A percentile compares a stretch with the other conserved stretches of the same genome.
These are phyloP conservation scores for Trichoderma sp. DNA, from an alignment of 2,329 filamentous ascomycete species.

Conservation along the genomic window DNA sequence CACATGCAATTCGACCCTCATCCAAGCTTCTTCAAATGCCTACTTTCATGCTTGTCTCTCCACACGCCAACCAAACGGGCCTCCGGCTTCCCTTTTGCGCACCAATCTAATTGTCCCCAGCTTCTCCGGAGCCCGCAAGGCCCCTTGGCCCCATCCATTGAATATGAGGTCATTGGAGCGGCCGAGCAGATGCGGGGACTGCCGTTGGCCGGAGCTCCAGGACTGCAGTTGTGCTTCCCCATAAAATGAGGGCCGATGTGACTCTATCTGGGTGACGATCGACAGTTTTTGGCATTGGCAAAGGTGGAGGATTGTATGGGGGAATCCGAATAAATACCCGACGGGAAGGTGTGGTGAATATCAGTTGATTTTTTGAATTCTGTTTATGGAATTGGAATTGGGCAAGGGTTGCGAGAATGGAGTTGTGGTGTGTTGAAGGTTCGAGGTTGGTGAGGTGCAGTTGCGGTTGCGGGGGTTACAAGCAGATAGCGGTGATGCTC, in stretches of 20 bases:
- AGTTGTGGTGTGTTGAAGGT: neutral
- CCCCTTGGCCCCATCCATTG: neutral
- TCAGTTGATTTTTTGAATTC: neutral
- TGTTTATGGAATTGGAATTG: neutral
- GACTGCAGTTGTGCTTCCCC: constrained; percentile 8
- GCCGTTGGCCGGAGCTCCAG: neutral
- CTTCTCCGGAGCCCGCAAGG: neutral
- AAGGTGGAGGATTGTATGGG: neutral
- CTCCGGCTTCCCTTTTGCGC: neutral
- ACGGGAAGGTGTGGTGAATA: constrained; percentile 12
- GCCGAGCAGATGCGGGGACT: constrained; percentile 14
- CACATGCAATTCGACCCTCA: neutral
- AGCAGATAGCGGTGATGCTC: neutral
- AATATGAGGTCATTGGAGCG: constrained; percentile 12
- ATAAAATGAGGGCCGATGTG: constrained; percentile 16
- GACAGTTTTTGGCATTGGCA: neutral
- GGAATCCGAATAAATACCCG: constrained; percentile 16
- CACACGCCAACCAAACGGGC: neutral
- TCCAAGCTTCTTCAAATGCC: constrained; percentile 15
- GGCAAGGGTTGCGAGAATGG: neutral
- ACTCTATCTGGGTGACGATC: constrained; percentile 7
- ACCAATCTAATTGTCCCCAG: constrained; percentile 10
- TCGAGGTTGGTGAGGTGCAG: neutral
- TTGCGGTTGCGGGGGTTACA: neutral
- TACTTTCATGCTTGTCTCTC: constrained; percentile 14